Percentiles rank a stretch among this genome's conserved stretches.
Evolutionary conservation across 495 filamentous ascomycete species (phyloP).

Genomic region (Hapsidospora chrysogenum): DNA sequence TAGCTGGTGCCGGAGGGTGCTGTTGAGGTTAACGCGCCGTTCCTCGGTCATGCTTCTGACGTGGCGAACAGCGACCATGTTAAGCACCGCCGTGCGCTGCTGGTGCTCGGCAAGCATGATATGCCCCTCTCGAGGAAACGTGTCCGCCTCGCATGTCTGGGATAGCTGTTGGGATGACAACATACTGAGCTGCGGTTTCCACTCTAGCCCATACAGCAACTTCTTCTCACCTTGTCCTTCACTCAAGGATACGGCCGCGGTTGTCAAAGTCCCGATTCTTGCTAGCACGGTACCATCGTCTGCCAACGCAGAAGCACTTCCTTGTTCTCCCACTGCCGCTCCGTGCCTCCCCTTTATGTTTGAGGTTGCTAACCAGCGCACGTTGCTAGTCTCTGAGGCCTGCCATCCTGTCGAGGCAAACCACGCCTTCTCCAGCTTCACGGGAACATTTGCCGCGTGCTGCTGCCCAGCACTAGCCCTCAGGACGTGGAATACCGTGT

Average conservation of each 20-base stretch:
- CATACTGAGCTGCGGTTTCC: slow-evolving; percentile 16
- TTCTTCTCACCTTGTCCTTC: slow-evolving; percentile 5
- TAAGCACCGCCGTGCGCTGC: slow-evolving; percentile 1
- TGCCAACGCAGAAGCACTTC: slow-evolving; percentile 10
- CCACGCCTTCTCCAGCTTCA: slow-evolving; percentile 10
- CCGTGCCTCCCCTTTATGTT: too few relatives aligned
- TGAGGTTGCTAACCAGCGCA: slow-evolving; percentile 7
- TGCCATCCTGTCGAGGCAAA: slow-evolving; percentile 14
- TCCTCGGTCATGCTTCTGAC: background rate
- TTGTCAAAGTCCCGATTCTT: slow-evolving; percentile 7
- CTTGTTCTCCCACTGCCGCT: slow-evolving; percentile 1
- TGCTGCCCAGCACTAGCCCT: slow-evolving; percentile 7
- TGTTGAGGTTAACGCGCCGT: slow-evolving; percentile 1
- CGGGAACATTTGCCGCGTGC: slow-evolving; percentile 11
- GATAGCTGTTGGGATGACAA: slow-evolving; percentile 8
- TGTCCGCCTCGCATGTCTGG: slow-evolving; percentile 5
- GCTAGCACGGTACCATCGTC: slow-evolving; percentile 12
- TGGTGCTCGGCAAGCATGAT: slow-evolving; percentile 8
- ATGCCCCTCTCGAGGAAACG: too few relatives aligned
- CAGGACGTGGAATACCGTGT: slow-evolving; percentile 19
- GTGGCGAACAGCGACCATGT: background rate
- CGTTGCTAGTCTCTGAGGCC: slow-evolving; percentile 5
- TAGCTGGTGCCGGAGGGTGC: slow-evolving; percentile 8
- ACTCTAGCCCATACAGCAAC: slow-evolving; percentile 12
- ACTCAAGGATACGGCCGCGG: slow-evolving; percentile 7